These are phyloP conservation scores for Eleusine indica DNA, from an alignment of 176 grass and related monocot species.

Conservation along the genomic window DNA sequence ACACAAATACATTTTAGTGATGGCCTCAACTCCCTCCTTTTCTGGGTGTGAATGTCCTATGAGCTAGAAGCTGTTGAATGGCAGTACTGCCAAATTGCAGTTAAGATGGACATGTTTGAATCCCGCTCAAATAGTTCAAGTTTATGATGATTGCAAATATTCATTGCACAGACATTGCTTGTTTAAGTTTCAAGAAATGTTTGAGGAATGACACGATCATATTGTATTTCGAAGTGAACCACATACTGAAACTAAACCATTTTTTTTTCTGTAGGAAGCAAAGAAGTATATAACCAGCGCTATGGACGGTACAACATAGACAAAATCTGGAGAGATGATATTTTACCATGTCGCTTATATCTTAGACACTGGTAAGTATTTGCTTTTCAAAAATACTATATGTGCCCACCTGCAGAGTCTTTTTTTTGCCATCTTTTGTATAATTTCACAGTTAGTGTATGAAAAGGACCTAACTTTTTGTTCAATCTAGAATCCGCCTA, in stretches of 20 bases:
- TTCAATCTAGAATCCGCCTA: background rate
- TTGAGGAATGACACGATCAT: background rate
- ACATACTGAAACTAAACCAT: background rate
- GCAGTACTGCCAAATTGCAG: background rate
- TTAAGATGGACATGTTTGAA: background rate
- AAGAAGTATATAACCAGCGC: conserved; percentile 72
- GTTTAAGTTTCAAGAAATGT: background rate
- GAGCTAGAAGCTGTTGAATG: too few relatives aligned
- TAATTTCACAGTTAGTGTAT: background rate
- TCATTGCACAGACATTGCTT: background rate
- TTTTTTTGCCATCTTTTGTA: background rate
- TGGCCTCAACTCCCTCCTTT: background rate
- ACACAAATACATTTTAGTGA: background rate
- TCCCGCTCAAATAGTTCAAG: background rate
- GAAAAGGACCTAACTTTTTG: background rate
- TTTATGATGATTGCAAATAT: background rate
- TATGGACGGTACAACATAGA: conserved; percentile 86
- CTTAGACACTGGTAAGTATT: conserved; percentile 88
- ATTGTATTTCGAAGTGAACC: background rate
- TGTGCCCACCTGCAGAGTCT: background rate
- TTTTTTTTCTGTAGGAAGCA: conserved; percentile 61
- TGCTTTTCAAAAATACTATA: conserved; percentile 14
- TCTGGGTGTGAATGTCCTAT: too few relatives aligned
- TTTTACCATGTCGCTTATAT: conserved; percentile 84
- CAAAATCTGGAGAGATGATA: conserved; percentile 96